Evolutionary conservation across 2,329 filamentous ascomycete species (phyloP).

Genomic region (Dryadomyces quercus-mongolicae): DNA sequence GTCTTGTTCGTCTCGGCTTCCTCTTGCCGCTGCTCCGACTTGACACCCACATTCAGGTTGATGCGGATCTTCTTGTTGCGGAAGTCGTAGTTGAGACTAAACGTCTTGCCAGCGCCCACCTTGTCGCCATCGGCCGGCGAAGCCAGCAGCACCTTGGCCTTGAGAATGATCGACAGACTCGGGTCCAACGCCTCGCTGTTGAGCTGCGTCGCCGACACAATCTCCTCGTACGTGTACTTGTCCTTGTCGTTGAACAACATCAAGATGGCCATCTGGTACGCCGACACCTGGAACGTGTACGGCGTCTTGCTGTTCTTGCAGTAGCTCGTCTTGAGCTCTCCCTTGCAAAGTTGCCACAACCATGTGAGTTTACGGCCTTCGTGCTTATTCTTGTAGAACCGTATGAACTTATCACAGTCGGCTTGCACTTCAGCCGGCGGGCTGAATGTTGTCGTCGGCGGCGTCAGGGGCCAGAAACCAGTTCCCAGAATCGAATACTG

Average conservation of each 20-base stretch:
- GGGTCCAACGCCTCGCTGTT: slow-evolving; percentile 76
- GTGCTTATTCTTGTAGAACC: slow-evolving; percentile 94
- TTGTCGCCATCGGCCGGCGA: slow-evolving; percentile 63
- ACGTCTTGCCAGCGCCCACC: slow-evolving; percentile 64
- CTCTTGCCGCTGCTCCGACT: slow-evolving; percentile 92
- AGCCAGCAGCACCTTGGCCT: slow-evolving; percentile 77
- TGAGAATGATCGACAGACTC: slow-evolving; percentile 73
- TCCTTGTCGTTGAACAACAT: slow-evolving; percentile 91
- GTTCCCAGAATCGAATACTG: slow-evolving; percentile 90
- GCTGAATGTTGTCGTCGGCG: slow-evolving; percentile 78
- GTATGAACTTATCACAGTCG: slow-evolving; percentile 80
- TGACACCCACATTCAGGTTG: slow-evolving; percentile 89
- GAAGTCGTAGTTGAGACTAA: slow-evolving; percentile 84
- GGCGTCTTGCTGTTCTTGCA: slow-evolving; percentile 80
- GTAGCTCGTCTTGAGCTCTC: slow-evolving; percentile 89
- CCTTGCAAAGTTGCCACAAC: slow-evolving; percentile 98
- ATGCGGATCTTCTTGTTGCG: slow-evolving; percentile 98
- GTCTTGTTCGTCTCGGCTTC: slow-evolving; percentile 98
- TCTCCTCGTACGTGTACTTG: slow-evolving; percentile 75
- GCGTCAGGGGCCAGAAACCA: slow-evolving; percentile 88
- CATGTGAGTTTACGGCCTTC: slow-evolving; percentile 92
- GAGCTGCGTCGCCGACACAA: slow-evolving; percentile 68
- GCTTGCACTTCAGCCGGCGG: slow-evolving; percentile 74
- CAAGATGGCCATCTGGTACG: slow-evolving; percentile 95
- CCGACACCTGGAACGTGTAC: slow-evolving; percentile 93